Conservation (phyloP, 139 green algal genomes). For the Chlamydomonas sphaeroides region DNA sequence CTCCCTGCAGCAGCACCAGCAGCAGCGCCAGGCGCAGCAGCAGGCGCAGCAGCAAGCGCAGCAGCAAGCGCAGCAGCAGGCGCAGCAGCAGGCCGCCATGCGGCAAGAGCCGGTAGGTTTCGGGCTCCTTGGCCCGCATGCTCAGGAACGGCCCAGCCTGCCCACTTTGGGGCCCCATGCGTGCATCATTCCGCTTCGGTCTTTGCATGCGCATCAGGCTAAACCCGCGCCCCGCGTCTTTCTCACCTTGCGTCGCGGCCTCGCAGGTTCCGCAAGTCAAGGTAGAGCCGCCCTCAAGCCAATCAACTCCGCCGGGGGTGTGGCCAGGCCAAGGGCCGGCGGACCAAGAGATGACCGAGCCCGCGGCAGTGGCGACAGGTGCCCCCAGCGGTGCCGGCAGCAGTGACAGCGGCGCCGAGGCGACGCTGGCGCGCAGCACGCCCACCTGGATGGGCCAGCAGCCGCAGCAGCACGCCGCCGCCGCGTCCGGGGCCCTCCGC, state of each 20-base stretch:
- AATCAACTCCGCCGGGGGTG: background rate
- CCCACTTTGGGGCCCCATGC: background rate
- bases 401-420: too few species aligned
- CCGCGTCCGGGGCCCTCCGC: too few species aligned
- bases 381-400: background rate
- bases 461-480: background rate
- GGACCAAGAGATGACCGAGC: background rate
- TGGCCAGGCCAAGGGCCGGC: background rate
- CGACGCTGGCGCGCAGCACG: background rate
- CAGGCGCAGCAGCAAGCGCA: background rate
- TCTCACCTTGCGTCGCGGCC: background rate
- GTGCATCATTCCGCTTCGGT: background rate
- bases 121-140: background rate
- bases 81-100: background rate
- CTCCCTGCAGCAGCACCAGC: background rate
- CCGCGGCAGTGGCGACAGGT: too few species aligned
- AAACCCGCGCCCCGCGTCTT: too few species aligned
- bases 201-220: slow-evolving; percentile 1
- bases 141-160: background rate
- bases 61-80: background rate
- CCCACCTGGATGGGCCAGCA: background rate
- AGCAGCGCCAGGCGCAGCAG: background rate
- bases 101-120: background rate
- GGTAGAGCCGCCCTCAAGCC: too few species aligned
- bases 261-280: background rate